phyloP scores from a whole-genome alignment of 768 basidiomycete species.

The Amanita rimosa region DNA sequence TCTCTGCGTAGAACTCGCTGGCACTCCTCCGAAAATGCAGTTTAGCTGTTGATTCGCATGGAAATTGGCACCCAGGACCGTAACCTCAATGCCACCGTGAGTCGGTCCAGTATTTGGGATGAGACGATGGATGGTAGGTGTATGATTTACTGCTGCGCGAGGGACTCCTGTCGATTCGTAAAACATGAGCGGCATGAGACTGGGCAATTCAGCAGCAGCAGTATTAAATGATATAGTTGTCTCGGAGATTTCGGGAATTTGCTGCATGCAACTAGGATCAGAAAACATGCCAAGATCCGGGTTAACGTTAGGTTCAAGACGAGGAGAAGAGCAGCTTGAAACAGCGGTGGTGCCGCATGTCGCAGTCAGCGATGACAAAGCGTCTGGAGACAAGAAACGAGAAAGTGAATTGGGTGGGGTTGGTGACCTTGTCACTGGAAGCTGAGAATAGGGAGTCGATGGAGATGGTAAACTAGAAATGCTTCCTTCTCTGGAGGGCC shows the following conservation, averaged over 20 bases:
- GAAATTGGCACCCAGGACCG: conserved; percentile 87
- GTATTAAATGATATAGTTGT: conserved; percentile 17
- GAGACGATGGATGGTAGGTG: conserved; percentile 74
- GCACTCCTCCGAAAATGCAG: conserved; percentile 77
- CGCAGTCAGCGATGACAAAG: conserved; percentile 18
- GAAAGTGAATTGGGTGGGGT: conserved; percentile 28
- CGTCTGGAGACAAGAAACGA: conserved; percentile 18
- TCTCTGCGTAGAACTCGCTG: conserved; percentile 74
- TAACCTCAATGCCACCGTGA: conserved; percentile 90
- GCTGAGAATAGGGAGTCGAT: conserved; percentile 29
- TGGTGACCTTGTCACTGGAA: conserved; percentile 33
- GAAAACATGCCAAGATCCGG: conserved; percentile 15
- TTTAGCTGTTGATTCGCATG: conserved; percentile 58
- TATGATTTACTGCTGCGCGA: conserved; percentile 34
- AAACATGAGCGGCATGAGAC: conserved; percentile 46
- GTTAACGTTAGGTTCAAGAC: conserved; percentile 31
- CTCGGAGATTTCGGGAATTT: conserved; percentile 12
- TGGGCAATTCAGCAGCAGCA: conserved; percentile 13
- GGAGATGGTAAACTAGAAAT: conserved; percentile 39
- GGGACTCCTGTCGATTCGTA: conserved; percentile 41
- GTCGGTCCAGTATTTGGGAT: conserved; percentile 82
- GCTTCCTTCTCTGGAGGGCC: conserved; percentile 42
- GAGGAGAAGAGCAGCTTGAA: conserved; percentile 35
- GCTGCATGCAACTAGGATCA: conserved; percentile 11
- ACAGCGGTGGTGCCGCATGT: conserved; percentile 27